These are phyloP conservation scores for Cryptococcus wingfieldii DNA, from an alignment of 1,284 basidiomycete genomes.

Conservation along the genomic window DNA sequence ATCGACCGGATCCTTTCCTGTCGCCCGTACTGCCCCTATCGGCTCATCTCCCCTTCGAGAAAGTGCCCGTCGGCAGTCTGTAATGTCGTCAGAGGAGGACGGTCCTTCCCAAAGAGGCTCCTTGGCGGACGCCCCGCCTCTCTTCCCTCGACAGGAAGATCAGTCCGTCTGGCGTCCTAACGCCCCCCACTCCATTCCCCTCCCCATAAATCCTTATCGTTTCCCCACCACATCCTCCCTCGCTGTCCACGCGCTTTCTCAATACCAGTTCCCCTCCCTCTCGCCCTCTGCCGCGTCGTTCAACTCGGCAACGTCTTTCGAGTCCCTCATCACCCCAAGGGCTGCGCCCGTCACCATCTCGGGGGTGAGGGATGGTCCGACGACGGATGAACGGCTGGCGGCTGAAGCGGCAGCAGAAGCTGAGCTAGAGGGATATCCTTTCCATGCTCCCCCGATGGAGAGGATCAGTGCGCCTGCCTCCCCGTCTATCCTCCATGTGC, in stretches of 20 bases:
- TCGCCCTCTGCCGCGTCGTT: neutral
- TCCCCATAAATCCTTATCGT: neutral
- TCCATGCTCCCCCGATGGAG: too few species aligned
- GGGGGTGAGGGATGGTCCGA: neutral
- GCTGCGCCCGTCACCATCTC: neutral
- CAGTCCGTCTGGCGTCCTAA: neutral
- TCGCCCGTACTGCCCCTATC: constrained; percentile 20
- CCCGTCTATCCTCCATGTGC: too few species aligned
- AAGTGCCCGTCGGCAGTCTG: constrained; percentile 22
- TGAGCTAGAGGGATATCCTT: too few species aligned
- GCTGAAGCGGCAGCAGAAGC: too few species aligned
- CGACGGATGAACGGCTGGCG: too few species aligned
- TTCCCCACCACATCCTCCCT: neutral
- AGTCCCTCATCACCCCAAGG: neutral
- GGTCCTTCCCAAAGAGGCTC: neutral
- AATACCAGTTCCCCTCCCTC: constrained; percentile 2
- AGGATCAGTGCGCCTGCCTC: too few species aligned
- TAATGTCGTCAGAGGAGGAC: constrained; percentile 11
- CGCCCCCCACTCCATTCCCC: neutral
- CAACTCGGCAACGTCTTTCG: neutral
- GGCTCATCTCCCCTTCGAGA: constrained; percentile 25
- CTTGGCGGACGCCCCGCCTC: neutral
- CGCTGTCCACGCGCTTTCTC: neutral
- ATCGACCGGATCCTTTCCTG: constrained; percentile 21
- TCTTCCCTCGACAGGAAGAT: neutral